Conservation (phyloP, 106 monocot species). For the Iris macrosiphon region DNA sequence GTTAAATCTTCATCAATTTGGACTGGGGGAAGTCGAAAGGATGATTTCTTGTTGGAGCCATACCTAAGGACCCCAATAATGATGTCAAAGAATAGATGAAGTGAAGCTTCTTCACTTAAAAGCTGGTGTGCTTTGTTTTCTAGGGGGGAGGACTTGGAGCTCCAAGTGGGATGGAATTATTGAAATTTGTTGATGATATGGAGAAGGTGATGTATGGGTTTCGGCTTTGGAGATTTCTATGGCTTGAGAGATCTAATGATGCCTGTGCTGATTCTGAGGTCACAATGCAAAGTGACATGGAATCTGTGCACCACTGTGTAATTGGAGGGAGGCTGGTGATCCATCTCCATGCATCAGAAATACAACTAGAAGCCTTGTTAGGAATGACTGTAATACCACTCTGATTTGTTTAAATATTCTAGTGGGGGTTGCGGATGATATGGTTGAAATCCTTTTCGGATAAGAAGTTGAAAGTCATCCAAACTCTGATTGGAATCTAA, state of each 20-base stretch:
- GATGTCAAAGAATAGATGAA: conserved; percentile 22
- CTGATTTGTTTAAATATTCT: neutral
- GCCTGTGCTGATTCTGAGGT: conserved; percentile 5
- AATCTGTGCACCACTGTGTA: conserved; percentile 15
- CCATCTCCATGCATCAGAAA: conserved; percentile 24
- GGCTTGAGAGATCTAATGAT: neutral
- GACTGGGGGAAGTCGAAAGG: conserved; percentile 6
- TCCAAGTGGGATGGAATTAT: conserved; percentile 28
- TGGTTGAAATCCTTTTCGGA: neutral
- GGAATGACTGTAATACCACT: neutral
- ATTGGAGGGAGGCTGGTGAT: conserved; percentile 15
- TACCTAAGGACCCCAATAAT: conserved; percentile 29
- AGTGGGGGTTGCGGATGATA: neutral
- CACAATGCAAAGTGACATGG: conserved; percentile 15
- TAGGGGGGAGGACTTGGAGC: conserved; percentile 16
- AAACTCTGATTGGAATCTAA: conserved; percentile 15
- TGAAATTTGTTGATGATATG: conserved; percentile 6
- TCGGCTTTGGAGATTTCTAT: conserved; percentile 5
- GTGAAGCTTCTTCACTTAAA: conserved; percentile 2
- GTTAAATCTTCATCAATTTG: conserved; percentile 1
- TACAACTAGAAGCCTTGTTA: conserved; percentile 16
- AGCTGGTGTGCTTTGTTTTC: neutral
- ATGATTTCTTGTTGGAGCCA: conserved; percentile 17
- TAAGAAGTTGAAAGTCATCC: conserved; percentile 1
- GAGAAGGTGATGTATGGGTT: conserved; percentile 22